Percentiles rank a stretch among this genome's conserved stretches.
Conservation (phyloP, 352 stramenopile species). For the Globisporangium sylvaticum region DNA sequence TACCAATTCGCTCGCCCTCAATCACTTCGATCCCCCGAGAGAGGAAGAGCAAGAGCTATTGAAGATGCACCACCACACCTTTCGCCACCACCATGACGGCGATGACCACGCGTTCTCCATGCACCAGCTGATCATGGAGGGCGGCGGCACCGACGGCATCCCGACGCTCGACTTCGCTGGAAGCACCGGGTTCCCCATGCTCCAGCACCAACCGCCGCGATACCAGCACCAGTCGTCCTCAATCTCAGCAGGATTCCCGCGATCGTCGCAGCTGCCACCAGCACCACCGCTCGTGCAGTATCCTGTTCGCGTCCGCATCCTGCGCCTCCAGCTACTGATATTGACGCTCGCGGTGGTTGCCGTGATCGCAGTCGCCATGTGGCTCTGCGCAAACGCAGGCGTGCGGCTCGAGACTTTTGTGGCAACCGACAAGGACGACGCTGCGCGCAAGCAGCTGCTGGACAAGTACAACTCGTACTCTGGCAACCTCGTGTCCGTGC, state of each 20-base stretch:
- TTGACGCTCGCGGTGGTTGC: background rate
- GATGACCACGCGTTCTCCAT: background rate
- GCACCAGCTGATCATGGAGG: background rate
- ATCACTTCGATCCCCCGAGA: background rate
- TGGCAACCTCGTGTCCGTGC: slow-evolving; percentile 16
- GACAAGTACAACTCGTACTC: slow-evolving; percentile 25
- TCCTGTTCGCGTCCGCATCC: slow-evolving; percentile 4
- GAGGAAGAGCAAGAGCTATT: background rate
- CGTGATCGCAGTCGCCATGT: background rate
- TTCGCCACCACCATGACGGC: background rate
- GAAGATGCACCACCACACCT: background rate
- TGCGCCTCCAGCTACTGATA: background rate
- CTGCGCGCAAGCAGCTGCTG: slow-evolving; percentile 17
- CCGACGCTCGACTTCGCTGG: background rate
- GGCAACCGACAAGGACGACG: slow-evolving; percentile 6
- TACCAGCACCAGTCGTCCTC: background rate
- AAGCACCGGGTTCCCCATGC: background rate
- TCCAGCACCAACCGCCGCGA: background rate
- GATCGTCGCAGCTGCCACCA: background rate
- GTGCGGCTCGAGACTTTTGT: slow-evolving; percentile 15
- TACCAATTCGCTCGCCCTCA: background rate
- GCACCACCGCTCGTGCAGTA: background rate
- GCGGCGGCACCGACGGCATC: background rate
- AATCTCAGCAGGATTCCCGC: background rate
- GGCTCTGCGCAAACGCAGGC: slow-evolving; percentile 1